Evolutionary conservation across 495 filamentous ascomycete genomes (phyloP).

Genomic region (Copromyces sp.): DNA sequence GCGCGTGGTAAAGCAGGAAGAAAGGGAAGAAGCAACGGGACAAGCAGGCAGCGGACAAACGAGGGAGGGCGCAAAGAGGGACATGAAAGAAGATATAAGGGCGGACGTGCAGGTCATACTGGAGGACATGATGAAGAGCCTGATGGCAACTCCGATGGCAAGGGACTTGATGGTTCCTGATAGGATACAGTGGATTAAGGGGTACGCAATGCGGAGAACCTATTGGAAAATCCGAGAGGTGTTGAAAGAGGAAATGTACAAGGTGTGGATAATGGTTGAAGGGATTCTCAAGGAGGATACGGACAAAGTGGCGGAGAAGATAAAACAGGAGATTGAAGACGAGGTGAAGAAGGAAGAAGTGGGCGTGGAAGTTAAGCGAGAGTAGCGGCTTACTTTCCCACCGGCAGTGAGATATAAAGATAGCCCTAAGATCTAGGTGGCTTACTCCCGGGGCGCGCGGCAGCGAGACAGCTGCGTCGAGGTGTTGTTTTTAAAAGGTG

Average conservation of each 20-base stretch:
- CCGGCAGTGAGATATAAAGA: neutral
- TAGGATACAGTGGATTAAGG: no score
- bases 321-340: neutral
- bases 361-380: neutral
- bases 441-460: no score
- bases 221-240: rapidly evolving
- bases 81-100: neutral
- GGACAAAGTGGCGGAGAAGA: neutral
- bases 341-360: neutral
- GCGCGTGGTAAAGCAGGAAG: neutral
- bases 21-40: neutral
- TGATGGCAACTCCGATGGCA: neutral
- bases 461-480: neutral
- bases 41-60: neutral
- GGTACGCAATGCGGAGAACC: neutral
- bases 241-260: rapidly evolving
- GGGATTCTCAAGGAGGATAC: neutral
- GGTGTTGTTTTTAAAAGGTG: neutral
- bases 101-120: neutral
- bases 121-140: neutral
- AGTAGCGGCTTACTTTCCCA: neutral
- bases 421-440: no score
- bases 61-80: neutral
- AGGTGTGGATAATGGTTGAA: rapidly evolving
- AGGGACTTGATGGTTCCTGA: no score